Evolutionary conservation across 306 rosid species (phyloP).

Genomic region (Astragalus membranaceus): DNA sequence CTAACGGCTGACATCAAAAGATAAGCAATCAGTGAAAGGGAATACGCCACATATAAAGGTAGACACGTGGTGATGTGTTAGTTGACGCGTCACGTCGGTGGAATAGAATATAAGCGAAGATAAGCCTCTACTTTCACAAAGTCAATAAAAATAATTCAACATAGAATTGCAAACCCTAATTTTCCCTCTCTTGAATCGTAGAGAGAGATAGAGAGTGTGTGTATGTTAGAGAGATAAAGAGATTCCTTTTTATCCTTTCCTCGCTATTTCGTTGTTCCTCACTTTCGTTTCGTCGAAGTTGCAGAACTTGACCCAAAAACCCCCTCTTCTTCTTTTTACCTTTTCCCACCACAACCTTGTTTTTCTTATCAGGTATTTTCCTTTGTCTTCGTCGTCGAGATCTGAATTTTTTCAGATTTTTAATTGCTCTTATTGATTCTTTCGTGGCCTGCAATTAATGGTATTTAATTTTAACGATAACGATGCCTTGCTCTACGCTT

Average conservation of each 20-base stretch:
- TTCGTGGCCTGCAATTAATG: constrained; percentile 1
- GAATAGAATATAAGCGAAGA: constrained; percentile 21
- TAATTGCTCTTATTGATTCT: not conserved
- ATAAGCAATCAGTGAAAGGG: not conserved
- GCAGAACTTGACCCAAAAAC: constrained; percentile 30
- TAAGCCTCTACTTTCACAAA: not conserved
- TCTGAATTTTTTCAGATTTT: not conserved
- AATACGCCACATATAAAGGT: not conserved
- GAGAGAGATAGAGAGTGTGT: not conserved
- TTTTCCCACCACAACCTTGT: not conserved
- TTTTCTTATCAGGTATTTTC: constrained; percentile 24
- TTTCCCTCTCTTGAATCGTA: constrained; percentile 11
- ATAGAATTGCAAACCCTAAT: constrained; percentile 32
- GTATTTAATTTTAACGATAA: not conserved
- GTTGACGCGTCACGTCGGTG: constrained; percentile 31
- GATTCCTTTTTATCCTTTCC: constrained; percentile 30
- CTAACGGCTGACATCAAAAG: not conserved
- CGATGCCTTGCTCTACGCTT: not conserved
- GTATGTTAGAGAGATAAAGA: constrained; percentile 14
- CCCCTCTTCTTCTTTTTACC: not conserved
- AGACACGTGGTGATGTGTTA: not conserved
- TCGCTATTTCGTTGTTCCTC: constrained; percentile 23
- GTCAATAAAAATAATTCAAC: constrained; percentile 22
- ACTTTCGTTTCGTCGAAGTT: constrained; percentile 29
- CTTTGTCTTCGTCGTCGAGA: constrained; percentile 1